Base-by-base conservation (phyloP, 352 stramenopile species). In the Globisporangium acanthophoron region DNA sequence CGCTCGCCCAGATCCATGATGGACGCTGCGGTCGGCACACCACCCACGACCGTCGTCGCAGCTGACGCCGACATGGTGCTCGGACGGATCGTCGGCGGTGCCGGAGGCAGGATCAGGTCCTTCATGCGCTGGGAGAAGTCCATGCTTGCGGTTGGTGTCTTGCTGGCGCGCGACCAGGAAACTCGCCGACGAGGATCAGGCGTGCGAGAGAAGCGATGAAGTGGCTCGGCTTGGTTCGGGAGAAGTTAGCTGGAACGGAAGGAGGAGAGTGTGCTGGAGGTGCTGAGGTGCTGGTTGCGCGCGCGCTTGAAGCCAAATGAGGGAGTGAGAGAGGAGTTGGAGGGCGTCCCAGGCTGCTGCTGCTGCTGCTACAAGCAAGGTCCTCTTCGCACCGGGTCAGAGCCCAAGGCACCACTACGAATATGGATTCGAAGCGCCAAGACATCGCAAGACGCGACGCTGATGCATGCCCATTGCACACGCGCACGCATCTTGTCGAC, bases 61-160 rank as follows among this genome's bases (percentile, higher is more conserved):
- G 2, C 33, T 11, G 33, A 6, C 33, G 57, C 57, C 18, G 64
- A 52, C 31, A 75, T 77, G 37, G 67, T 71, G 47, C 74, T 67
- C 6, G 79, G 73, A 3, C 79, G 80, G 55, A 87, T 79, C 29
- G 45, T 70, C 29, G 80, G 80, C 21, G 76, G 64, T 0, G 65
- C 54, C 52, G 80, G 80, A 8, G 78, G 77, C 44, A 85, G 62
- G 60, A 88, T 70, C 61, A 90, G 64, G 53, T 90, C 78, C 66
- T 85, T 85, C 70, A 88, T 88, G 44, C 78, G 72, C 72, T 86
- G 83, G 18, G 77, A 83, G 51, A 90, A 88, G 56, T 90, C 80
- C 80, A 90, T 88, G 53, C 33, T 29, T 21, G 33, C 7, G 13
- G 4, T 29, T 9, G 44, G 44, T 12, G 44, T 49, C 24, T n/a